phyloP scores from a whole-genome alignment of 1,284 basidiomycete species.

The Entoloma clypeatum region DNA sequence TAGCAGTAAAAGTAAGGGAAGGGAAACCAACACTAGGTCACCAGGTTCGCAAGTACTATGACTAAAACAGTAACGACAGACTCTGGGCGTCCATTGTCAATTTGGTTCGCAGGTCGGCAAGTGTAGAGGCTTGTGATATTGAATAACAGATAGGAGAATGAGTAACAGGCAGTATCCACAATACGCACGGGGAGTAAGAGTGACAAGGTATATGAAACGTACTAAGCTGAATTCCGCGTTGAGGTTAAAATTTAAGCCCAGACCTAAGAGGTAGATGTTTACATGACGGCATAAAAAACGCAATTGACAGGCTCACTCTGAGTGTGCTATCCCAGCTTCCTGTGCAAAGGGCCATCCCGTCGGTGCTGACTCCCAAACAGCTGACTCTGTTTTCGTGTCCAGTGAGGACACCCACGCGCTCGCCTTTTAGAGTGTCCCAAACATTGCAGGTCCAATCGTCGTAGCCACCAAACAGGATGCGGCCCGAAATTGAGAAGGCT shows the following conservation, averaged over 20 bases:
- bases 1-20: slow-evolving; percentile 24
- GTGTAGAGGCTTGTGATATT: slow-evolving; percentile 42
- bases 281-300: slow-evolving; percentile 11
- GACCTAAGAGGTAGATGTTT: slow-evolving; percentile 36
- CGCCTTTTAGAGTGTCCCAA: slow-evolving; percentile 98
- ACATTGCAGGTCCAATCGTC: slow-evolving; percentile 99
- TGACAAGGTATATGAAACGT: slow-evolving; percentile 23
- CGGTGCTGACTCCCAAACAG: slow-evolving; percentile 92
- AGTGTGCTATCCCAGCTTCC: slow-evolving; percentile 97
- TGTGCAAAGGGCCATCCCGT: slow-evolving; percentile 97
- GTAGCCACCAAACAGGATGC: slow-evolving; percentile 97
- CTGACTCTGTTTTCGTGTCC: slow-evolving; percentile 98
- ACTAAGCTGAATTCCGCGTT: slow-evolving; percentile 14
- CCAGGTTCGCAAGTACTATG: slow-evolving; percentile 33
- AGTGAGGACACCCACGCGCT: slow-evolving; percentile 93
- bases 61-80: slow-evolving; percentile 59
- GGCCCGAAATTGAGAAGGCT: slow-evolving; percentile 95
- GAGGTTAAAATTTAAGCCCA: slow-evolving; percentile 46
- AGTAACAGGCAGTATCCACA: slow-evolving; percentile 18
- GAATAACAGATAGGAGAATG: slow-evolving; percentile 32
- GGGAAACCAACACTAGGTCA: slow-evolving; percentile 24
- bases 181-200: slow-evolving; percentile 19
- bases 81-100: slow-evolving; percentile 45
- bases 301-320: slow-evolving; percentile 58
- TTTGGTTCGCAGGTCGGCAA: slow-evolving; percentile 45